Evolutionary conservation across 169 alveolate species (phyloP).

Genomic region (Eimeria brunetti): DNA sequence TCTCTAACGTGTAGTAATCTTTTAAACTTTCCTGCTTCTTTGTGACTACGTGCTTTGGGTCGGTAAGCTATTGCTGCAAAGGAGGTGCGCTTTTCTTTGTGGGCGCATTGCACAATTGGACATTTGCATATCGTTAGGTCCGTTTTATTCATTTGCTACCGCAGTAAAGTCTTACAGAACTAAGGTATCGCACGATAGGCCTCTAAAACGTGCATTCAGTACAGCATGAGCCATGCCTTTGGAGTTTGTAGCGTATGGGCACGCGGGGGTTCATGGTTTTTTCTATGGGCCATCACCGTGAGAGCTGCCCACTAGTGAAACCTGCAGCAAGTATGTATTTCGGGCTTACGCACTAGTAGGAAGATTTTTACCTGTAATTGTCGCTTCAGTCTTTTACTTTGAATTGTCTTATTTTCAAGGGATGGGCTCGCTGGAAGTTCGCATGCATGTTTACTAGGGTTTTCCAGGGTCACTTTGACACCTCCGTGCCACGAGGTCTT

Average conservation of each 20-base stretch:
- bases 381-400: no score
- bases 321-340: background rate
- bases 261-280: background rate
- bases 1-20: background rate
- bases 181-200: background rate
- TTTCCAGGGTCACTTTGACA: background rate
- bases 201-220: background rate
- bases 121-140: background rate
- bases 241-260: background rate
- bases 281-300: background rate
- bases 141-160: background rate
- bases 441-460: background rate
- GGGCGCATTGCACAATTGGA: background rate
- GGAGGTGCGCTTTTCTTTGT: background rate
- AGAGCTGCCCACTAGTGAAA: background rate
- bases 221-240: background rate
- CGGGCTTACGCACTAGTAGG: background rate
- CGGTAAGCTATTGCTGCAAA: background rate
- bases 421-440: background rate
- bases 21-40: background rate
- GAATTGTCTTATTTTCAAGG: no score
- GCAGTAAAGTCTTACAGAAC: background rate
- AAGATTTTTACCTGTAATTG: no score
- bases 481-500: background rate
- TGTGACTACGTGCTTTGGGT: background rate